Evolutionary conservation across 2,329 filamentous ascomycete species (phyloP), one percentile per base, ranked within the genome.

Genomic region (Bipolaris gigantea): DNA sequence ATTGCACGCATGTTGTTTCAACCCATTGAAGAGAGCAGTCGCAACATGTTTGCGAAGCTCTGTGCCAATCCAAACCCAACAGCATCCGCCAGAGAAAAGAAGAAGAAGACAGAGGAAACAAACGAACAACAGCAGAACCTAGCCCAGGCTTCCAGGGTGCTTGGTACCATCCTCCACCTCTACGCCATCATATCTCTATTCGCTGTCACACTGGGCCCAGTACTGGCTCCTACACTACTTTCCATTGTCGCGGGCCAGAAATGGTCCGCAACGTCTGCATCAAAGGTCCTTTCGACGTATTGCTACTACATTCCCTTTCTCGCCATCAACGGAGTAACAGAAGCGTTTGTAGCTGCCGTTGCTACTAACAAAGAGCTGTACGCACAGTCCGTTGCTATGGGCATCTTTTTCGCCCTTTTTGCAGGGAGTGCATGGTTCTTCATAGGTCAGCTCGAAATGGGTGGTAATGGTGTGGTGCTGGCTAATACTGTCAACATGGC

Each of bases 261-360:
- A 52, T 99, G 94, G 94, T 81, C 85, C 0, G 80, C 80, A 3
- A 86, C 88, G 0, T 88, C 88, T 39, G 90, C 92, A 0, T 87
- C 87, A 5, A 74, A 81, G 8, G 87, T 94, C 3, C 81, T 99
- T 6, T 85, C 87, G 0, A 83, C 82, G 0, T 99, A 97, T 75
- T 92, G 90, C 77, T 92, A 91, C 74, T 97, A 96, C 76, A 90
- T 99, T 55, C 94, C 94, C 0, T 85, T 97, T 23, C 82, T 97
- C 4, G 94, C 93, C 3, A 78, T 96, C 65, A 99, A 99, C 69
- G 94, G 94, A 47, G 85, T 97, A 19, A 85, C 89, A 1, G 94
- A 99, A 76, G 90, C 92, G 0, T 97, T 99, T 65, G 92, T 97
- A 15, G 88, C 92, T 0, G 91, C 90, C 2, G 90, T 95, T 1